phyloP scores from a whole-genome alignment of 208 protist species.

The Jaenimonas drosophilae region DNA sequence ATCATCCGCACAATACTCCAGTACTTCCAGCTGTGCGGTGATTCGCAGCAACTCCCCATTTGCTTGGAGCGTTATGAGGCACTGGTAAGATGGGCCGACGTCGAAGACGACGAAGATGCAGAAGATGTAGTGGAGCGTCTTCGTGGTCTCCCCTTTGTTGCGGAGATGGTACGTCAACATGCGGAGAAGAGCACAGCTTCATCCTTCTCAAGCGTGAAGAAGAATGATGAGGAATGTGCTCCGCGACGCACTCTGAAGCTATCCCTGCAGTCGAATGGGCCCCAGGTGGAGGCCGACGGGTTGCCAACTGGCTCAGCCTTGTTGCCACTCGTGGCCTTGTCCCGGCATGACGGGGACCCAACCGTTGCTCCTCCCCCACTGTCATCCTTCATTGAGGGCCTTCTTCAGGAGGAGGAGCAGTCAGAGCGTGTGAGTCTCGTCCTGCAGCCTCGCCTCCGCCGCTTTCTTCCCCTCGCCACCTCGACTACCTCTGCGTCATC shows the following conservation, averaged over 20 bases:
- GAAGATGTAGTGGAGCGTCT: too few relatives aligned
- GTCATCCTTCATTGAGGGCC: slow-evolving; percentile 28
- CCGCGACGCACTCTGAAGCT: too few relatives aligned
- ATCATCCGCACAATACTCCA: slow-evolving; percentile 78
- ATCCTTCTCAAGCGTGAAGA: too few relatives aligned
- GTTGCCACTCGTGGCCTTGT: slow-evolving; percentile 35
- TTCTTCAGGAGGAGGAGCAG: slow-evolving; percentile 59
- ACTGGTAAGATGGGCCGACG: slow-evolving; percentile 2
- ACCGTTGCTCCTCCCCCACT: slow-evolving; percentile 20
- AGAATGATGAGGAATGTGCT: too few relatives aligned
- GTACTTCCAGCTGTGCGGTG: slow-evolving; percentile 74
- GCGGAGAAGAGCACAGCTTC: too few relatives aligned
- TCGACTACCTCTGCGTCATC: background rate
- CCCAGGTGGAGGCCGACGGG: too few relatives aligned
- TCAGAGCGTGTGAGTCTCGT: slow-evolving; percentile 68
- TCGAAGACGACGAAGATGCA: slow-evolving; percentile 1
- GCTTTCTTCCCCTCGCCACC: slow-evolving; percentile 22
- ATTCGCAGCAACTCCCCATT: too few relatives aligned
- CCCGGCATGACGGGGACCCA: slow-evolving; percentile 16
- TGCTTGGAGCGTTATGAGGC: background rate
- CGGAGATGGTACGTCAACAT: too few relatives aligned
- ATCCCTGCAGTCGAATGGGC: too few relatives aligned
- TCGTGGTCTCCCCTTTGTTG: too few relatives aligned
- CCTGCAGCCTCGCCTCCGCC: slow-evolving; percentile 61
- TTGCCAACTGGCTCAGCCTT: too few relatives aligned